A percentile compares a stretch with the other conserved stretches of the same genome.
phyloP scores from a whole-genome alignment of 345 rosid species.

The Limnanthes douglasii region DNA sequence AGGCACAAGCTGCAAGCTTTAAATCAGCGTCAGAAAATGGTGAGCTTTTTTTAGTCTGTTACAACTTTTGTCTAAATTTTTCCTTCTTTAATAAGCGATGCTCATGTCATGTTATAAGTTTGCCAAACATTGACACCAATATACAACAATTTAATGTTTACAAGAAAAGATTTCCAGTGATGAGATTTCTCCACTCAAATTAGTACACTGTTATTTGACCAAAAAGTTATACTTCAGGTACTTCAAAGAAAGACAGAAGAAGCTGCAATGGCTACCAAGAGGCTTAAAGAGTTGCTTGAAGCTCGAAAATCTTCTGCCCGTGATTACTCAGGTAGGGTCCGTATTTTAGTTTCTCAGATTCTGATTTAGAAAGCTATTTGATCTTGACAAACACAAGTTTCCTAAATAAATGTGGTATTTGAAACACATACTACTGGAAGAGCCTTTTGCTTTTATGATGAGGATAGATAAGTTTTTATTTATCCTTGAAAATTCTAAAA shows the following conservation, averaged over 20 bases:
- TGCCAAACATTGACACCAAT: too few relatives aligned
- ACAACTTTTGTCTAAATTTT: not conserved
- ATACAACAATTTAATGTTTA: too few relatives aligned
- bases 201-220: too few relatives aligned
- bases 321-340: conserved; percentile 43
- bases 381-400: conserved; percentile 1
- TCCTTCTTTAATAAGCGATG: not conserved
- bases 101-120: conserved; percentile 1
- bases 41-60: conserved; percentile 12
- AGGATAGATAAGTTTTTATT: too few relatives aligned
- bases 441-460: too few relatives aligned
- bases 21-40: conserved; percentile 97
- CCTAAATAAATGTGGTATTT: too few relatives aligned
- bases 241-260: conserved; percentile 98
- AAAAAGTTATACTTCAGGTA: too few relatives aligned
- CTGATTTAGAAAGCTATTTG: not conserved
- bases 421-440: too few relatives aligned
- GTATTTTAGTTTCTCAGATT: not conserved
- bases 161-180: conserved; percentile 3
- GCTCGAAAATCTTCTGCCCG: conserved; percentile 83
- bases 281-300: conserved; percentile 94
- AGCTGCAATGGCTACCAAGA: conserved; percentile 97
- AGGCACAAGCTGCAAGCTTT: conserved; percentile 93
- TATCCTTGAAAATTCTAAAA: conserved; percentile 16
- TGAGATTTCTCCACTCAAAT: conserved; percentile 3